phyloP scores from a whole-genome alignment of 2,329 filamentous ascomycete species.

The Beauveria sp. region DNA sequence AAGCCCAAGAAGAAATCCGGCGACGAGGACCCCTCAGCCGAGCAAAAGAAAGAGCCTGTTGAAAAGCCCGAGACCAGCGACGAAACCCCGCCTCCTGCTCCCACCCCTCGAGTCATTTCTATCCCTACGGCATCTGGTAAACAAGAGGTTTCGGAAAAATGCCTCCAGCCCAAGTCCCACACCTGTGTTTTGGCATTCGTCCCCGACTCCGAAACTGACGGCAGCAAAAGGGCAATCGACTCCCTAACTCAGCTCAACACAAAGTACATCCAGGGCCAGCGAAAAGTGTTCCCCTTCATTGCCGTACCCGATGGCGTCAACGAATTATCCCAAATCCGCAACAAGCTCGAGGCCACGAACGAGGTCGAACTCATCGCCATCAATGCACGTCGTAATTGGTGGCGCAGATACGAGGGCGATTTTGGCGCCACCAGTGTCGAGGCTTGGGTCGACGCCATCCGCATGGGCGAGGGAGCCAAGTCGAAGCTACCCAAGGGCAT shows the following conservation, averaged over 20 bases:
- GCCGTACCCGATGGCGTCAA: conserved; percentile 51
- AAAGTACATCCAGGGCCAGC: conserved; percentile 61
- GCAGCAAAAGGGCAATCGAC: conserved; percentile 49
- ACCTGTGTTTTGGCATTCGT: conserved; percentile 78
- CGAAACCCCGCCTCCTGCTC: conserved; percentile 13
- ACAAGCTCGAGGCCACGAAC: conserved; percentile 48
- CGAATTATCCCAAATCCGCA: conserved; percentile 33
- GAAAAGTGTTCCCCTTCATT: conserved; percentile 76
- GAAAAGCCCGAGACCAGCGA: conserved; percentile 25
- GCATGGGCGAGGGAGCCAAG: conserved; percentile 80
- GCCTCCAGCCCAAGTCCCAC: conserved; percentile 65
- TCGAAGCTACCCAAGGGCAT: conserved; percentile 61
- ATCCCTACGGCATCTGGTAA: conserved; percentile 59
- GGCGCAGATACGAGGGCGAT: conserved; percentile 60
- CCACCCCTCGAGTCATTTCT: conserved; percentile 39
- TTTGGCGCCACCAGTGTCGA: conserved; percentile 60
- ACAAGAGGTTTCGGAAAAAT: conserved; percentile 60
- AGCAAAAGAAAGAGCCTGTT: conserved; percentile 16
- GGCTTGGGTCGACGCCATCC: conserved; percentile 83
- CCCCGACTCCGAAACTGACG: conserved; percentile 42
- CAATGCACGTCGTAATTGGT: conserved; percentile 83
- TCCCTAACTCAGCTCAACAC: conserved; percentile 66
- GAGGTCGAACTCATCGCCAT: conserved; percentile 69
- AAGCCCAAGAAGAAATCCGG: conserved; percentile 33
- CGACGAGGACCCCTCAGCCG: conserved; percentile 20